Evolutionary conservation across 1,284 basidiomycete genomes (phyloP), one percentile per base, ranked within the genome.

Genomic region (Singerocomus rubriflavus): DNA sequence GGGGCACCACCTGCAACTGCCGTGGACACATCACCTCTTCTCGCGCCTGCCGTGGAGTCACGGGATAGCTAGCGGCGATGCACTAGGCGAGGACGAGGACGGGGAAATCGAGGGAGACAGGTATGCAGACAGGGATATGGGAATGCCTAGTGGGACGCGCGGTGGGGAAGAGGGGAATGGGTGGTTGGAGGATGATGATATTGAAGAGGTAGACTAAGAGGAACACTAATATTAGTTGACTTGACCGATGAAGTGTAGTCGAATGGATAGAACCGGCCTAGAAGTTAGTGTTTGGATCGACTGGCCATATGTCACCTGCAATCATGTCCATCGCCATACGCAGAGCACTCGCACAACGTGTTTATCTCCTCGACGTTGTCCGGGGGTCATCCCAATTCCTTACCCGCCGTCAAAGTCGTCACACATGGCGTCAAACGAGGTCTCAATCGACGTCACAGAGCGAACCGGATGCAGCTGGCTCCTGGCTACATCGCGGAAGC

Each of bases 111-210:
- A 56, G 32, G 58, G 59, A 5, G 47, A 58, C 0, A 48, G 25
- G 0, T 30, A 32, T 21, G 49, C 11, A 4, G 62, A 65, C 1
- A 57, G 61, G 12, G 61, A 59, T 14, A 43, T 63, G 49, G 64
- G 60, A 17, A 58, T 63, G 14, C 59, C 50, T 2, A 40, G 52
- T 35, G 47, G 48, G 25, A 37, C 55, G 44, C 53, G 63, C 25
- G 62, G 57, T 33, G 63, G 64, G 21, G 62, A 58, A 9, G 59
- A 59, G 16, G 46, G 50, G 25, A 50, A 76, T n/a, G 78, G 77
- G 12, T 87, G 82, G 81, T 62, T 87, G 58, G 81, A 84, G 48
- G 75, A 71, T 14, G 86, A 89, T 62, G 85, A 87, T 60, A 88
- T 88, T 49, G 82, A 85, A 56, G 81, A 85, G 17, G 50, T 37